Base-by-base conservation (phyloP, 1,284 basidiomycete genomes). In the Ustilago xerochloae region DNA sequence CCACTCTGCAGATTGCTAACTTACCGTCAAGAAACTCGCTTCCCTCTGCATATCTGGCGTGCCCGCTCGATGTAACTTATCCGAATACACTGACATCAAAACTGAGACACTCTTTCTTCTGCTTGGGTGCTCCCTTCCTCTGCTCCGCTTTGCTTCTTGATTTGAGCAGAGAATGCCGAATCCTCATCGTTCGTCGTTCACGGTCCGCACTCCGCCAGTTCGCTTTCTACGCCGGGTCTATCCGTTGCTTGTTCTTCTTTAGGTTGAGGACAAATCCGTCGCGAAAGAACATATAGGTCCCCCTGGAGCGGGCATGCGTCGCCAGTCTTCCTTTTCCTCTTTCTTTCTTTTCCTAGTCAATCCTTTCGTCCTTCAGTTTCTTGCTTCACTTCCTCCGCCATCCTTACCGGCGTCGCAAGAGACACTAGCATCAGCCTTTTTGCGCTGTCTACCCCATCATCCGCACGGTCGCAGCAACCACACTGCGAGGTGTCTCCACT, bases 31-130 rank as follows among this genome's bases (percentile, higher is more conserved):
- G n/a, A n/a, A 39, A 39, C n/a, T 39, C 38, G 15, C 20, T 39
- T 39, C 38, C n/a, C n/a, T n/a, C n/a, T n/a, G 38, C n/a, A 20
- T 15, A 18, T 39, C 38, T 39, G n/a, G 38, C 38, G 20, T 39
- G 38, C 38, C 38, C 20, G n/a, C n/a, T 39, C 38, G n/a, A n/a
- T n/a, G n/a, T 33, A 13, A 18, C 38, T 39, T 39, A 39, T 18
- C 43, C 43, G 43, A 46, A 46, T 30, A 36, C 50, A 52, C 50
- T 52, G 36, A 52, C 35, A 52, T 52, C 50, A 39, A 39, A 52
- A 52, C 13, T 38, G 50, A 52, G 36, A 52, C 50, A 52, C 8
- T n/a, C n/a, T 20, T 35, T 38, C 13, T 35, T 28, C 50, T 52
- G 35, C 36, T 52, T 52, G 50, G 24, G n/a, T n/a, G n/a, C n/a